Base-by-base conservation (phyloP, 129 eudicot species). In the Oenanthe sinensis region DNA sequence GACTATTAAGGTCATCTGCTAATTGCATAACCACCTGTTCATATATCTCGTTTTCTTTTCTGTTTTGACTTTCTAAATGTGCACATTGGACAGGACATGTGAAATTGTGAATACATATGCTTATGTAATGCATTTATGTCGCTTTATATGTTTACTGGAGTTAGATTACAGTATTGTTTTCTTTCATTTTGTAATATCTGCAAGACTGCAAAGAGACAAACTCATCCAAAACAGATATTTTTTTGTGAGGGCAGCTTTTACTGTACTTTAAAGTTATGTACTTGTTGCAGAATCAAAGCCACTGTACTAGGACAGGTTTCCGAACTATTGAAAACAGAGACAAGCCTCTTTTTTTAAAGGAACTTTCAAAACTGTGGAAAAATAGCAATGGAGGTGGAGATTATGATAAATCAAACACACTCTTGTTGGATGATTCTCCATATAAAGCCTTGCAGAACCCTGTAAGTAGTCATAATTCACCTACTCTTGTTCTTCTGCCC, bases 381-480 rank as follows among this genome's bases (percentile, higher is more conserved):
- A 88, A 89, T 78, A 76, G 78, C 77, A 92, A 86, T 40, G 74
- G 80, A 26, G 86, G 8, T 76, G 97, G 95, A 73, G 90, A 74
- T 14, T 91, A 87, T 84, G 81, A 89, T 80, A 89, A 88, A 81
- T 80, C 96, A 45, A 91, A 93, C 78, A 93, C 98, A 49, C 82
- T 93, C 55, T 75, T 93, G 85, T 80, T 93, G 80, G 98, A 93
- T 75, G 98, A 93, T 88, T 89, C 98, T 71, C 98, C 98, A 7
- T 86, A 89, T 74, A 93, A 93, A 82, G 97, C 98, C 63, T 60
- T 93, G 50, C 85, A 88, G 40, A 92, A 92, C 81, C 97, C 97
- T 19, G 97, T 92, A 50, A 86, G 87, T 81, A 17, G 19, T 74
- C 52, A 62, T 42, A 3, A 12, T 74, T 26, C 5, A 40, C n/a